phyloP scores from a whole-genome alignment of 2,329 filamentous ascomycete species.

The Hymenoscyphus salicellus region DNA sequence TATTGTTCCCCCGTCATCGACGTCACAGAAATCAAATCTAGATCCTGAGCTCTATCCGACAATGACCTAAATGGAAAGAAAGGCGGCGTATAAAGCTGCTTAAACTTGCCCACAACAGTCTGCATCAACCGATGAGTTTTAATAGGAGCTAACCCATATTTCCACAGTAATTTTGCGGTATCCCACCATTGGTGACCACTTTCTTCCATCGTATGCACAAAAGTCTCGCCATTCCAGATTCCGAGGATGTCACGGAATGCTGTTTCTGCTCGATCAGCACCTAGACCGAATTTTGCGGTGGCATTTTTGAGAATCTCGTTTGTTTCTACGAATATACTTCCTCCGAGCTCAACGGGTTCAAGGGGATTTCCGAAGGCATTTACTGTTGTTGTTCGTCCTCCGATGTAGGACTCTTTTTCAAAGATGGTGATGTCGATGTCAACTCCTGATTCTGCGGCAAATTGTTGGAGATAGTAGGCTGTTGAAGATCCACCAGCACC shows the following conservation, averaged over 20 bases:
- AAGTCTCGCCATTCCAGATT: slow-evolving; percentile 77
- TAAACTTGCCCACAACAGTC: slow-evolving; percentile 66
- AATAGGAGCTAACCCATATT: slow-evolving; percentile 77
- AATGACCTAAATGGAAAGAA: slow-evolving; percentile 82
- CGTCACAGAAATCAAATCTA: slow-evolving; percentile 65
- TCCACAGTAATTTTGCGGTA: slow-evolving; percentile 74
- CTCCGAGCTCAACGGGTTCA: slow-evolving; percentile 79
- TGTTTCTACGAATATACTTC: slow-evolving; percentile 82
- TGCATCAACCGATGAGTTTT: slow-evolving; percentile 71
- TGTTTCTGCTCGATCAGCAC: slow-evolving; percentile 46
- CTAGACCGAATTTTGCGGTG: slow-evolving; percentile 67
- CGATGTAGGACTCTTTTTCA: slow-evolving; percentile 73
- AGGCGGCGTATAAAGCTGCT: slow-evolving; percentile 76
- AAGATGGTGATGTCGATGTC: slow-evolving; percentile 81
- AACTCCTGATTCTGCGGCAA: slow-evolving; percentile 57
- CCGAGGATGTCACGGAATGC: slow-evolving; percentile 53
- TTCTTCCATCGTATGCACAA: slow-evolving; percentile 65
- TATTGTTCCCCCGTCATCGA: slow-evolving; percentile 71
- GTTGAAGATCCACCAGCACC: slow-evolving; percentile 84
- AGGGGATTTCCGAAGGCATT: slow-evolving; percentile 66
- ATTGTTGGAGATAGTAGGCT: slow-evolving; percentile 77
- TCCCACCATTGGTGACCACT: slow-evolving; percentile 73
- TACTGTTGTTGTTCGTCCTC: slow-evolving; percentile 84
- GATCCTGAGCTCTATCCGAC: slow-evolving; percentile 62
- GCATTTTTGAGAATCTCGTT: slow-evolving; percentile 82